Evolutionary conservation across 192 early-diverging fungal species (phyloP).

Genomic region (Backusella morwellensis): DNA sequence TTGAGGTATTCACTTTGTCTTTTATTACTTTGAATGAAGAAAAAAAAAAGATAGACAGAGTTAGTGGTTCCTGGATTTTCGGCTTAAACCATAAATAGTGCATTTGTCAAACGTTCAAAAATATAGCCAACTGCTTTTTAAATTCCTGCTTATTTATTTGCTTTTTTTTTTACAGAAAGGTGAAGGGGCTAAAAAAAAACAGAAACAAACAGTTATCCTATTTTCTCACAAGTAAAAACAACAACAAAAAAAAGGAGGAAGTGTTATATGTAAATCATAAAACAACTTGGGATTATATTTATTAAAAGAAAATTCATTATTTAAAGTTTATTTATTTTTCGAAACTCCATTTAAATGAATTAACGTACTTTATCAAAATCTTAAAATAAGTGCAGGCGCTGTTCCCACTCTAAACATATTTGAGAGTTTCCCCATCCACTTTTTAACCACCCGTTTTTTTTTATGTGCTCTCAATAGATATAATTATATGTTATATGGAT

Average conservation of each 20-base stretch:
- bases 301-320: not conserved
- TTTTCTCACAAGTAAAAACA: not conserved
- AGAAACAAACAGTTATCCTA: not conserved
- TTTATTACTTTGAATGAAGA: not conserved
- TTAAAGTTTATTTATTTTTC: not conserved
- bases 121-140: not conserved
- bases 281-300: not conserved
- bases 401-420: not conserved
- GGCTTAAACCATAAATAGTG: not conserved
- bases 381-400: not conserved
- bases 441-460: not conserved
- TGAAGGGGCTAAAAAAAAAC: not conserved
- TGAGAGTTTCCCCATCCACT: not conserved
- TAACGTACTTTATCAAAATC: not conserved
- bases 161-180: not conserved
- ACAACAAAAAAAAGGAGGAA: not conserved
- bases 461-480: not conserved
- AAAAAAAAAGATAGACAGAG: not conserved
- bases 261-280: not conserved
- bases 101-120: slow-evolving; percentile 1
- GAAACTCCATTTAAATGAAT: slow-evolving; percentile 1
- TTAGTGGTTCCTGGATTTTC: slow-evolving; percentile 1
- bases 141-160: not conserved
- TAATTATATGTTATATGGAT: not conserved
- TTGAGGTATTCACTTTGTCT: not conserved